Base-by-base conservation (phyloP, 371 early-diverging fungal genomes). In the Apophysomyces elegans region DNA sequence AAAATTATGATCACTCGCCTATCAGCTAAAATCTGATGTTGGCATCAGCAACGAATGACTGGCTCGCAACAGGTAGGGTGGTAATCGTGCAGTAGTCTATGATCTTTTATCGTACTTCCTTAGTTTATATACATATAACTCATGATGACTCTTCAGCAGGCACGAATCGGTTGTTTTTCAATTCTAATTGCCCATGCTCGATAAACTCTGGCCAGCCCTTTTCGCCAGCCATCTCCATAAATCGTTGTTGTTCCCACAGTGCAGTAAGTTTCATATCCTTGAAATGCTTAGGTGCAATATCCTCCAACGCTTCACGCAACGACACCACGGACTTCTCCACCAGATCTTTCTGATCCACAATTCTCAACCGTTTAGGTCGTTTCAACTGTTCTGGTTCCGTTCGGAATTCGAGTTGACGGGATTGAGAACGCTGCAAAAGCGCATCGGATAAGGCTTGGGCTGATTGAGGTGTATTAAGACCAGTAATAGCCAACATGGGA, bases 381-480 rank as follows among this genome's bases (percentile, higher is more conserved):
- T 67, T 21, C 43, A 84, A 61, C 56, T 87, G 81, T 7, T 77
- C 77, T 1, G 62, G 38, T 14, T 76, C 69, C 0, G 76, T 65
- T 54, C 67, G 63, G n/a, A 76, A 59, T n/a, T 76, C 74, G n/a
- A 74, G 45, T 62, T 77, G 81, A 44, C 72, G 74, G 21, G 56
- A 67, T 56, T 77, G 63, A 13, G 79, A 79, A 41, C 79, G 81
- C 63, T 84, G 81, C 58, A 86, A 74, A 21, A 86, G 78, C n/a
- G 88, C 85, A 66, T 87, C 85, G n/a, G 80, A 74, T 14, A 86
- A 75, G 13, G 86, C 76, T 56, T 85, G 85, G 14, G 84, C 88
- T 35, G 85, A 75, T 59, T 81, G 69, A 35, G 70, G 58, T n/a
- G 73, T 69, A 35, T 75, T 36, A 45, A 87, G 84, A 0, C 88